Evolutionary conservation across 257 asterid species (phyloP).

Genomic region (Scutellaria baicalensis): DNA sequence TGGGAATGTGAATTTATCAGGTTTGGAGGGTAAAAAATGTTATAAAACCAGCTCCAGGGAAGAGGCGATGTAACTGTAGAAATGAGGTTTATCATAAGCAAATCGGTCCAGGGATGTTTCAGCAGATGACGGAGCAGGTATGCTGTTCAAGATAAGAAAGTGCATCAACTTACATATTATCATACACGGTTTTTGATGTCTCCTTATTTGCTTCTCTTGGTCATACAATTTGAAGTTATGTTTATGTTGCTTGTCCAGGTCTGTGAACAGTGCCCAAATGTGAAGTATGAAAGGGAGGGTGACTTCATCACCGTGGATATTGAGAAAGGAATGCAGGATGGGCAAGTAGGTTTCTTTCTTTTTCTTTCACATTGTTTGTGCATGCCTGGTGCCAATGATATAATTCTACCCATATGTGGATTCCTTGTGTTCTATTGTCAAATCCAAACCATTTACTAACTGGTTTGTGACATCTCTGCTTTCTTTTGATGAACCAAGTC

Average conservation of each 20-base stretch:
- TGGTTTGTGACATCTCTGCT: background rate
- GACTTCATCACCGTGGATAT: slow-evolving; percentile 88
- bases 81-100: slow-evolving; percentile 98
- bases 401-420: background rate
- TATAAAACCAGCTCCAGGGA: slow-evolving; percentile 90
- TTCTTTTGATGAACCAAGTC: background rate
- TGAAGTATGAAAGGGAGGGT: slow-evolving; percentile 92
- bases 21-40: slow-evolving; percentile 96
- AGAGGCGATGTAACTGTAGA: slow-evolving; percentile 95
- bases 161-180: background rate
- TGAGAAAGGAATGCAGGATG: slow-evolving; percentile 98
- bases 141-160: background rate
- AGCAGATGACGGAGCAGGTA: slow-evolving; percentile 99
- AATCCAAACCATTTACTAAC: background rate
- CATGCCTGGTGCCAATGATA: background rate
- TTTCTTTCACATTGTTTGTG: background rate
- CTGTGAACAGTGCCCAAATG: slow-evolving; percentile 92
- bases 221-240: background rate
- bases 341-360: slow-evolving; percentile 52
- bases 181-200: background rate
- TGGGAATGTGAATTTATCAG: slow-evolving; percentile 32
- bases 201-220: background rate
- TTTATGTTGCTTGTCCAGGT: slow-evolving; percentile 43
- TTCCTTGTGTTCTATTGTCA: background rate
- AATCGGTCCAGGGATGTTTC: slow-evolving; percentile 99